Base-by-base conservation (phyloP, 331 rosid genomes). In the Telfairia occidentalis region DNA sequence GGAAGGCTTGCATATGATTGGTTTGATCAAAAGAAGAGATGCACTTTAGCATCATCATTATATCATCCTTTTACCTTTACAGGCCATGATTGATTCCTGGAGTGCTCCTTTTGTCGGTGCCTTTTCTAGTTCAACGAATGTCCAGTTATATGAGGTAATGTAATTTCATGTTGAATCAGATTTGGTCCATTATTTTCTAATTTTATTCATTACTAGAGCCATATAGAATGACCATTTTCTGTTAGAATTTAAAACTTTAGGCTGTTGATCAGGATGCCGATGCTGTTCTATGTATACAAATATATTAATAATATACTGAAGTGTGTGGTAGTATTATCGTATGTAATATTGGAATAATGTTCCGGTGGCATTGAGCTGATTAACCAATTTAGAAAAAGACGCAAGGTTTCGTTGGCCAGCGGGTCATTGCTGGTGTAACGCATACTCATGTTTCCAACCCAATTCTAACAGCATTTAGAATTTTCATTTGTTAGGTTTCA, bases 51-150 rank as follows among this genome's bases (percentile, higher is more conserved):
- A 37, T 37, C 59, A 50, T 19, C 29, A 29, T 55, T 23, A 24
- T 40, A 69, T 48, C 9, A 32, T 76, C 61, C 35, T 77, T 72
- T 82, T 52, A 81, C 79, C 72, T 74, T 82, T 61, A 55, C 85
- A 94, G 97, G 86, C 67, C 73, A 83, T 91, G 98, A 71, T 84
- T 70, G 78, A 90, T 59, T 94, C 98, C 63, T 94, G 98, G 98
- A 87, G 86, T 21, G 57, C 35, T 49, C 89, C 96, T 74, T 94
- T 90, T 81, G 34, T 76, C 32, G 83, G 87, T 76, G 81, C 89
- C 53, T 90, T 83, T 38, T 71, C 84, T 70, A 66, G 82, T 82
- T 91, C 96, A 11, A 79, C 75, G 76, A 83, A 85, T n/a, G 74
- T 81, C 79, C 85, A 80, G 67, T 76, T 91, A 19, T 87, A 85